Conservation (phyloP, 176 grass and related monocot species). For the Bromus sterilis region DNA sequence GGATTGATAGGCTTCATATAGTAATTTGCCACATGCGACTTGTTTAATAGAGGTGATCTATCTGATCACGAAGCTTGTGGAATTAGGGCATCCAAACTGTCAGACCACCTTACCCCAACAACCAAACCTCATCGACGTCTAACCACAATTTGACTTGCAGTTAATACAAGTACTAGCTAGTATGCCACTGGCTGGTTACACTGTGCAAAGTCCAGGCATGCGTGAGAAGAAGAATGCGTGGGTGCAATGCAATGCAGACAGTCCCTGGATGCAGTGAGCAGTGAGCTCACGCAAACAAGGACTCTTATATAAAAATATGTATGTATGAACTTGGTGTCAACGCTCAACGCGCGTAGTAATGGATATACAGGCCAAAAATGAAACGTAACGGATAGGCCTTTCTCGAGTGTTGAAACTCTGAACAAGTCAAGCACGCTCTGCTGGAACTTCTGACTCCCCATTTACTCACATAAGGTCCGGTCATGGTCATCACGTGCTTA, state of each 20-base stretch:
- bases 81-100: not conserved
- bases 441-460: not conserved
- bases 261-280: not conserved
- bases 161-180: not conserved
- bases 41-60: not conserved
- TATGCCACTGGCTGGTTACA: not conserved
- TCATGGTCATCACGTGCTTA: not conserved
- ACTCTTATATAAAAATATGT: not conserved
- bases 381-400: not conserved
- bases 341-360: too few species aligned
- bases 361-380: too few species aligned
- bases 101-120: not conserved
- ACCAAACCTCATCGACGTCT: conserved; percentile 20
- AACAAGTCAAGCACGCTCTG: not conserved
- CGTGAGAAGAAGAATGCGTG: not conserved
- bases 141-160: conserved; percentile 5
- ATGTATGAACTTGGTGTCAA: not conserved
- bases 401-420: not conserved
- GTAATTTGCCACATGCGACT: too few species aligned
- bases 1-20: not conserved
- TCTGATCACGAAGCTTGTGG: not conserved
- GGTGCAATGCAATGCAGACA: not conserved
- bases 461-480: not conserved
- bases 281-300: not conserved
- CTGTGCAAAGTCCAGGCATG: not conserved